Evolutionary conservation across 2,329 filamentous ascomycete species (phyloP).

Genomic region (Pleurostoma richardsiae): DNA sequence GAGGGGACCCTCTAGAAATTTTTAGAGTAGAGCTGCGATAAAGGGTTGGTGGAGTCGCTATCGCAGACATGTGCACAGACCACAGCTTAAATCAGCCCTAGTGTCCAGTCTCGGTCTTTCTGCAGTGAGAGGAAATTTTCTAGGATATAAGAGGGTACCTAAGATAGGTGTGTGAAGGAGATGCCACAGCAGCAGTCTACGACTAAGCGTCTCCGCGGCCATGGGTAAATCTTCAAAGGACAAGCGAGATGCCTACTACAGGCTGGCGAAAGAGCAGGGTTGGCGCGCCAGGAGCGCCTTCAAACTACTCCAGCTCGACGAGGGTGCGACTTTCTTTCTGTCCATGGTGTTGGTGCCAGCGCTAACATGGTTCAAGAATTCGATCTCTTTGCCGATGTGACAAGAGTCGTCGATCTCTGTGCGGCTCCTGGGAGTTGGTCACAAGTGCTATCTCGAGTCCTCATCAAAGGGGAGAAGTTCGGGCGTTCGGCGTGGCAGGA

Average conservation of each 20-base stretch:
- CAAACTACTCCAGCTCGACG: constrained; percentile 93
- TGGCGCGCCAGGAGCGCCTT: constrained; percentile 96
- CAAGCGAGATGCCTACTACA: constrained; percentile 96
- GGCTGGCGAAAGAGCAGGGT: constrained; percentile 96
- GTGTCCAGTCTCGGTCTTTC: not conserved
- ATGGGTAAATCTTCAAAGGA: constrained; percentile 99
- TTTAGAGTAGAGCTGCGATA: no score
- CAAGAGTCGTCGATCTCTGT: constrained; percentile 90
- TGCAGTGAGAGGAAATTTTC: no score
- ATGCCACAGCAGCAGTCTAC: no score
- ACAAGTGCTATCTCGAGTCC: constrained; percentile 85
- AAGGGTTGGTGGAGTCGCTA: no score
- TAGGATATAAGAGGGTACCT: no score
- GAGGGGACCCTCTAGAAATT: no score
- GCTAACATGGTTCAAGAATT: constrained; percentile 59
- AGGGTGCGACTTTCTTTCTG: constrained; percentile 38
- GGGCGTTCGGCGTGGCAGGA: constrained; percentile 84
- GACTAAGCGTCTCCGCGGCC: constrained; percentile 6
- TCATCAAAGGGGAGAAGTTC: constrained; percentile 92
- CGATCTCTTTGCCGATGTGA: constrained; percentile 85
- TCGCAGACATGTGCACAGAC: constrained; percentile 14
- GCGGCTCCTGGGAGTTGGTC: constrained; percentile 97
- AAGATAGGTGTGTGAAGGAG: no score
- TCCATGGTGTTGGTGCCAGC: constrained; percentile 2
- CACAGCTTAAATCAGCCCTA: constrained; percentile 23